Evolutionary conservation across 257 asterid genomes (phyloP).

Genomic region (Solanum phureja): DNA sequence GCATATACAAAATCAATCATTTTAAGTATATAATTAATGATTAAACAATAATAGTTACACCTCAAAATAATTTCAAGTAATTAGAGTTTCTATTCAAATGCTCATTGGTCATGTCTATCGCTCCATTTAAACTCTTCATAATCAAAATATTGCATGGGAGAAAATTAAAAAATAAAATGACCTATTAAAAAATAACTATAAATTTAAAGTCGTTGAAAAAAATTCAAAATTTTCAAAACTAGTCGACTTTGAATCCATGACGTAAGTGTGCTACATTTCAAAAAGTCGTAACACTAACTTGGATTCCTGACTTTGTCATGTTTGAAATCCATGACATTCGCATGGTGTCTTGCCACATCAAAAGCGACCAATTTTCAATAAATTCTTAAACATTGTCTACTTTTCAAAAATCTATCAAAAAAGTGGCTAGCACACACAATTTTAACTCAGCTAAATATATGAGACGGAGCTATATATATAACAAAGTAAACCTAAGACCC

Average conservation of each 20-base stretch:
- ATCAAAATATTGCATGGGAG: not conserved
- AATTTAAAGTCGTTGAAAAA: not conserved
- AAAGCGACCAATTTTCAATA: not conserved
- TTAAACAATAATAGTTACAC: not conserved
- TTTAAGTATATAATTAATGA: not conserved
- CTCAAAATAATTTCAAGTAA: not conserved
- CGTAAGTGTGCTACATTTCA: not conserved
- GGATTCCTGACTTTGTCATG: not conserved
- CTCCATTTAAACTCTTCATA: not conserved
- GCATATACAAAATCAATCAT: not conserved
- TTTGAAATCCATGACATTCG: not conserved
- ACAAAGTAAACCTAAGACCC: not conserved
- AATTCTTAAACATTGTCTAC: not conserved
- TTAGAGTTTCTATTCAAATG: not conserved
- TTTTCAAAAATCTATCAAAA: not conserved
- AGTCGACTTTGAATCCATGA: not conserved
- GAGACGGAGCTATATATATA: not conserved
- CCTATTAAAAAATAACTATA: not conserved
- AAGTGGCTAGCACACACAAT: not conserved
- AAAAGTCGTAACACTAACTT: not conserved
- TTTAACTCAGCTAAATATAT: not conserved
- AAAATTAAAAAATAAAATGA: not conserved
- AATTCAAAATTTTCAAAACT: too few relatives aligned
- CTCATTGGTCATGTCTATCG: too few relatives aligned
- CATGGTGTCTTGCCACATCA: not conserved